Evolutionary conservation across 163 green algal species (phyloP).

Genomic region (Chlamydomonas reinhardtii): DNA sequence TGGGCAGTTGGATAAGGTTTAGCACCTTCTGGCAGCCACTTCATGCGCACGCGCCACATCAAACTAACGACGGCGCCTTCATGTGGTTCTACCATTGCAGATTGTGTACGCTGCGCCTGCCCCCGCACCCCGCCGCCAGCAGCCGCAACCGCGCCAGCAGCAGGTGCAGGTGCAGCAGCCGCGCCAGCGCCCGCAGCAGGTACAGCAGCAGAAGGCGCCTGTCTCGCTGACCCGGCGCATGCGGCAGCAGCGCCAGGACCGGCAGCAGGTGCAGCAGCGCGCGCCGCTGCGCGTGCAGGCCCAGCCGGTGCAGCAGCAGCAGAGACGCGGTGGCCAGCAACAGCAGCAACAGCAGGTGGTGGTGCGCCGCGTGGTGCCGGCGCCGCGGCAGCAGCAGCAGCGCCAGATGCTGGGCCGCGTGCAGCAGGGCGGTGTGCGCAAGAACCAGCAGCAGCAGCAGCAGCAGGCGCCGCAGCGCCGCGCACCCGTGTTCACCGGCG

Average conservation of each 20-base stretch:
- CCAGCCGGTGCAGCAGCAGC: conserved; percentile 3
- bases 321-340: neutral
- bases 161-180: neutral
- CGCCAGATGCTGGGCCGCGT: conserved; percentile 22
- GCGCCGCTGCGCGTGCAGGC: neutral
- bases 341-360: neutral
- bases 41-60: no score
- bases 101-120: conserved; percentile 25
- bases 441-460: conserved; percentile 45
- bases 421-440: conserved; percentile 36
- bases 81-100: neutral
- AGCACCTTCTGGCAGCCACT: no score
- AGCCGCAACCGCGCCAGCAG: neutral
- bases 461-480: neutral
- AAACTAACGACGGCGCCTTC: no score
- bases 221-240: conserved; percentile 10
- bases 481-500: conserved; percentile 5
- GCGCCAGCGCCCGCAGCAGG: neutral
- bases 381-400: conserved; percentile 33
- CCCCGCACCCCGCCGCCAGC: neutral
- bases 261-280: conserved; percentile 3
- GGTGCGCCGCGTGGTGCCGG: neutral
- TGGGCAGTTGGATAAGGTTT: no score
- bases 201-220: neutral
- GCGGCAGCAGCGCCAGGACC: conserved; percentile 30